Evolutionary conservation across 306 rosid species (phyloP).

Genomic region (Quercus cerris): DNA sequence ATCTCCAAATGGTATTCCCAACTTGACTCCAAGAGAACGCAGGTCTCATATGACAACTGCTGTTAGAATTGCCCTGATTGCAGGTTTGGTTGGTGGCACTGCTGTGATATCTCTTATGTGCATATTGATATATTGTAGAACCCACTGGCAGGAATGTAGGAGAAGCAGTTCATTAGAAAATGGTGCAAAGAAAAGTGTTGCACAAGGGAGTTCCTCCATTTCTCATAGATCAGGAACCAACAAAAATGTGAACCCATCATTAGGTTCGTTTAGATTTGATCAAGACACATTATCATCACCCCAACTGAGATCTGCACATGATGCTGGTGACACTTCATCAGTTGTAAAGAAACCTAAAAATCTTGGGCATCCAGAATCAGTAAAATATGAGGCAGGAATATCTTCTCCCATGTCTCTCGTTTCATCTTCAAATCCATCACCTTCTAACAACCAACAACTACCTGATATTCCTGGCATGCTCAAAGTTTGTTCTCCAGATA

Average conservation of each 20-base stretch:
- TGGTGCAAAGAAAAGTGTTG: constrained; percentile 25
- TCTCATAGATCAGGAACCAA: constrained; percentile 29
- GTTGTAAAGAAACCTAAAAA: constrained; percentile 27
- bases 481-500: constrained; percentile 53
- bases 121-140: constrained; percentile 37
- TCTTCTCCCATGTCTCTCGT: constrained; percentile 52
- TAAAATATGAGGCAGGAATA: constrained; percentile 37
- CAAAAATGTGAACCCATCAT: constrained; percentile 32
- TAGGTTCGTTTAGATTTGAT: constrained; percentile 26
- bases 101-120: constrained; percentile 41
- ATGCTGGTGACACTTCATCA: constrained; percentile 25
- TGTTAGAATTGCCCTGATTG: constrained; percentile 52
- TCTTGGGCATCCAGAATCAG: constrained; percentile 27
- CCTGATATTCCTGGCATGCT: constrained; percentile 41
- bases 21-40: constrained; percentile 26
- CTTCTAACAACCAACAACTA: constrained; percentile 48
- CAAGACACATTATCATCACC: constrained; percentile 19
- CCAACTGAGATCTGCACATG: constrained; percentile 19
- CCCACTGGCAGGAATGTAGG: constrained; percentile 25
- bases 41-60: constrained; percentile 40
- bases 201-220: constrained; percentile 36
- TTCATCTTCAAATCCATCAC: constrained; percentile 56
- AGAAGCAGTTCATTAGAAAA: constrained; percentile 28
- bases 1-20: constrained; percentile 34
- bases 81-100: constrained; percentile 46